phyloP scores from a whole-genome alignment of 169 alveolate species.

The Cryptosporidium meleagridis region DNA sequence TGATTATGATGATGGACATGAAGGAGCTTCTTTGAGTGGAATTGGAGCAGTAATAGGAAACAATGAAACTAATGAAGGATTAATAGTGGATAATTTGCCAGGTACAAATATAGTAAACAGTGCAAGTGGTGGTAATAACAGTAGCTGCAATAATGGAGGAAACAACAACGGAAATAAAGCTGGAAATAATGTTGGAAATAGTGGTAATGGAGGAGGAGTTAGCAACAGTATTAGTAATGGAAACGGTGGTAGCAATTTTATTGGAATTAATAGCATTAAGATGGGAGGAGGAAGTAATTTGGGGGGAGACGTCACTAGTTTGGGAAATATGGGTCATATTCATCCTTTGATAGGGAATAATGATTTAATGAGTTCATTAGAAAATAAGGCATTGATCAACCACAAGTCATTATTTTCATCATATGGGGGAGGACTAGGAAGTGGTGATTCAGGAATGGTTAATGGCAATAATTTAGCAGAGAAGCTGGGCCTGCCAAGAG shows the following conservation, averaged over 20 bases:
- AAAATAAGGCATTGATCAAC: neutral
- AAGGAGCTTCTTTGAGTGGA: neutral
- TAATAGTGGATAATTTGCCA: neutral
- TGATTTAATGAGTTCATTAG: conserved; percentile 26
- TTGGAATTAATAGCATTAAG: neutral
- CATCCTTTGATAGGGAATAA: conserved; percentile 20
- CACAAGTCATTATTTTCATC: conserved; percentile 31
- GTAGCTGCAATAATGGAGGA: neutral
- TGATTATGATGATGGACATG: conserved; percentile 3
- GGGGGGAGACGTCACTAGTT: neutral
- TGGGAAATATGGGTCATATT: neutral
- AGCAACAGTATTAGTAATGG: neutral
- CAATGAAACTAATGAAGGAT: neutral
- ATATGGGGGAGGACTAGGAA: neutral
- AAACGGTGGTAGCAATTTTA: neutral
- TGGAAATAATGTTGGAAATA: neutral
- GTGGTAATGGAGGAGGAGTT: neutral
- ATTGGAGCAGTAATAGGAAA: neutral
- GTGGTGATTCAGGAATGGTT: neutral
- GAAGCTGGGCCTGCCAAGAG: conserved; percentile 34
- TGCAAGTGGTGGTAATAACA: neutral
- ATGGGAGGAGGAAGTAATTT: neutral
- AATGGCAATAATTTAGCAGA: conserved; percentile 4
- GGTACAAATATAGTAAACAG: neutral
- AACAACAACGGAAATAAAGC: neutral